Evolutionary conservation across 805 yeast species (phyloP).

Genomic region (Wickerhamiella brachini): DNA sequence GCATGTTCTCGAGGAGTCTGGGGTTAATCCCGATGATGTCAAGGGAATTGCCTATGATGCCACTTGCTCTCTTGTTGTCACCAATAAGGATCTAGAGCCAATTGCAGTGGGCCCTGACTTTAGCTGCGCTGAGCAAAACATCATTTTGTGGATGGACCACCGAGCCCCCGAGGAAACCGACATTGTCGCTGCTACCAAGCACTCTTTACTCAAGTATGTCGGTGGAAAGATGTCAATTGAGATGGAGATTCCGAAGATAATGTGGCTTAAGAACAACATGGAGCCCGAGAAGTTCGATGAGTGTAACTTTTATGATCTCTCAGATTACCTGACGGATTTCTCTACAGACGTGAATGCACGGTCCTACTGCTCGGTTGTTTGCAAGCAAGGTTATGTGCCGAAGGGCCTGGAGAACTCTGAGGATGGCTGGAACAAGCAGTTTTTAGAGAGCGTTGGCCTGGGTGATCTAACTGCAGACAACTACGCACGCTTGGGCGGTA

Average conservation of each 20-base stretch:
- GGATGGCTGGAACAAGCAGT: slow-evolving; percentile 83
- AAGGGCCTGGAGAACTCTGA: slow-evolving; percentile 75
- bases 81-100: slow-evolving; percentile 56
- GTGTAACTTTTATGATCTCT: slow-evolving; percentile 79
- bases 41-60: slow-evolving; percentile 94
- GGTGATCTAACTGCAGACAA: slow-evolving; percentile 66
- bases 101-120: slow-evolving; percentile 90
- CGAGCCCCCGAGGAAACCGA: slow-evolving; percentile 75
- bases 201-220: slow-evolving; percentile 72
- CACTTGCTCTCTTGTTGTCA: slow-evolving; percentile 84
- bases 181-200: slow-evolving; percentile 66
- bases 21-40: slow-evolving; percentile 51
- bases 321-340: slow-evolving; percentile 81
- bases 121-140: slow-evolving; percentile 54
- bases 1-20: slow-evolving; percentile 59
- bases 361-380: slow-evolving; percentile 78
- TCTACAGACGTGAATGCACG: slow-evolving; percentile 83
- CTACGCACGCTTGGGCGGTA: slow-evolving; percentile 73
- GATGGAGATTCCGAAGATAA: slow-evolving; percentile 95
- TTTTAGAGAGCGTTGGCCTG: slow-evolving; percentile 52
- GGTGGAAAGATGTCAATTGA: slow-evolving; percentile 98
- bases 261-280: slow-evolving; percentile 84
- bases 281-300: slow-evolving; percentile 42
- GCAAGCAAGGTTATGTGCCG: slow-evolving; percentile 93
- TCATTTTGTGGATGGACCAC: slow-evolving; percentile 97